Base-by-base conservation (phyloP, 768 basidiomycete species). In the Termitomyces heimii region DNA sequence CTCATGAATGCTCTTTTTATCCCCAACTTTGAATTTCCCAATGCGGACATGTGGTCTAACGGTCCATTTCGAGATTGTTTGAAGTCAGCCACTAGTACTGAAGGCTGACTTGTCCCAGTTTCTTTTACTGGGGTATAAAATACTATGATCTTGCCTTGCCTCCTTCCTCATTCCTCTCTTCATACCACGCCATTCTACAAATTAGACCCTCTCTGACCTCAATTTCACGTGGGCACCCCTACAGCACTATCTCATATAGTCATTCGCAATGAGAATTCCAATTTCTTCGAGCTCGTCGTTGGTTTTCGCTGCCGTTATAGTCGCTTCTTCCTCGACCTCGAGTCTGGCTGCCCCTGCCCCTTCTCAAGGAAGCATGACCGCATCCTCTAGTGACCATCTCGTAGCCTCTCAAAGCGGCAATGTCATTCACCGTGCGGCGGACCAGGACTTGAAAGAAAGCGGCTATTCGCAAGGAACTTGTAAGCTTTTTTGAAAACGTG, bases 291-390 rank as follows among this genome's bases (percentile, higher is more conserved):
- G 77, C 67, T 76, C 79, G 32, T 80, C 79, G 22, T 56, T 80
- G 54, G 58, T 81, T 57, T 63, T 81, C 43, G 77, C 79, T 39
- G 77, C 79, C 46, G 71, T 76, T 20, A 66, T 82, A 54, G 80
- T 78, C 46, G 68, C 79, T 54, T 81, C 80, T 29, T 77, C 79
- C 3, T 80, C 79, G 26, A 77, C 77, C 14, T 67, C 77, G 37
- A 71, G 66, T 61, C 65, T 78, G 60, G 79, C 77, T 47, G 63
- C 76, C 31, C 66, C 67, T 49, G 73, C 75, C 39, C 54, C 60
- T 46, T 60, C 62, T 39, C 70, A 70, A 37, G 59, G 66, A 32
- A 60, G 63, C 5, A 60, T 73, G 46, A 52, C 67, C 29, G 56
- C 60, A 47, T 66, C 69, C 14, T 39, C 65, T 6, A 70, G 71